Conservation (phyloP, 495 filamentous ascomycete species). For the Hypomontagnella monticulosa region DNA sequence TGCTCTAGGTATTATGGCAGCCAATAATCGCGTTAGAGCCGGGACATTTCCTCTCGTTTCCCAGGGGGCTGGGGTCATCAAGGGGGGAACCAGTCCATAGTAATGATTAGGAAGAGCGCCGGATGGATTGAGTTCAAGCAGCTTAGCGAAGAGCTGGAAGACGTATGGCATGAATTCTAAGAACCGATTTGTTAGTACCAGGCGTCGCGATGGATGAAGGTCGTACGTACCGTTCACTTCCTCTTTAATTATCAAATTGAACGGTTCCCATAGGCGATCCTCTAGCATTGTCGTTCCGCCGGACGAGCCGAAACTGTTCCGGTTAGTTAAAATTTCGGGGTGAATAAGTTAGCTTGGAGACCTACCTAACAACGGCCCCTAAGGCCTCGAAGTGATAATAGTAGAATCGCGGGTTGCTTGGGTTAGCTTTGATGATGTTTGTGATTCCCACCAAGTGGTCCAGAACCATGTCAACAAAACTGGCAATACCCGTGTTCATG, state of each 20-base stretch:
- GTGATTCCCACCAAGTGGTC: constrained; percentile 85
- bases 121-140: constrained; percentile 83
- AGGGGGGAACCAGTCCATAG: constrained; percentile 74
- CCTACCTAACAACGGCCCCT: constrained; percentile 88
- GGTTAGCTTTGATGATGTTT: constrained; percentile 86
- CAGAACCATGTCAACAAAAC: constrained; percentile 77
- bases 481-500: constrained; percentile 77
- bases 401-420: constrained; percentile 96
- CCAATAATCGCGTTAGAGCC: constrained; percentile 84
- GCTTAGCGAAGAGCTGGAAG: constrained; percentile 91
- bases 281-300: constrained; percentile 70
- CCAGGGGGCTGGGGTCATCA: constrained; percentile 83
- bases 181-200: constrained; percentile 21
- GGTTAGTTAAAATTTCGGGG: constrained; percentile 27
- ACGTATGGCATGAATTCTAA: constrained; percentile 95
- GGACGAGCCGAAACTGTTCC: constrained; percentile 73
- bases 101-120: constrained; percentile 78
- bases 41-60: constrained; percentile 92
- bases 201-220: neutral
- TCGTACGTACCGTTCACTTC: constrained; percentile 75
- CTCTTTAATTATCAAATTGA: constrained; percentile 76
- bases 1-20: constrained; percentile 81
- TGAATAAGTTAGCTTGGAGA: neutral
- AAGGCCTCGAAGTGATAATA: constrained; percentile 97
- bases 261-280: constrained; percentile 77